Evolutionary conservation across 495 filamentous ascomycete genomes (phyloP).

Genomic region (Penicillium robsamsonii): DNA sequence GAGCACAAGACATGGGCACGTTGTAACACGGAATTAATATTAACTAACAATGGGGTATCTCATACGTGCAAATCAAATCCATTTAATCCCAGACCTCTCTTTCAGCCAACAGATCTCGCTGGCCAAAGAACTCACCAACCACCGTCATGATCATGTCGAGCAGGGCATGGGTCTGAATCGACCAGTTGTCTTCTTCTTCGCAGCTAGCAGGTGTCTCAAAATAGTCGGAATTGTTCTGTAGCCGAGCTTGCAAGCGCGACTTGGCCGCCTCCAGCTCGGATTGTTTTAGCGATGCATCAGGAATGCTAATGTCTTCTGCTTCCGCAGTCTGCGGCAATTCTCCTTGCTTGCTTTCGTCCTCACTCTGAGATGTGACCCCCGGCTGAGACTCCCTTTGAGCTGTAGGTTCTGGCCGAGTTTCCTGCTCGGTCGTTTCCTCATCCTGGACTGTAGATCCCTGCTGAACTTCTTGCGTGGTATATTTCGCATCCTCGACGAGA

Average conservation of each 20-base stretch:
- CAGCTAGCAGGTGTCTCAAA: conserved; percentile 1
- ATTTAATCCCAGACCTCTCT: conserved; percentile 50
- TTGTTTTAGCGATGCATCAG: conserved; percentile 23
- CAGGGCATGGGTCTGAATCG: conserved; percentile 45
- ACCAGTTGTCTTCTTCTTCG: conserved; percentile 16
- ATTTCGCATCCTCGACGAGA: conserved; percentile 18
- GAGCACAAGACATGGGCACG: conserved; percentile 1
- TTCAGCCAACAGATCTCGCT: conserved; percentile 78
- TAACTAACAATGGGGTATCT: conserved; percentile 23
- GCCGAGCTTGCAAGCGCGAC: conserved; percentile 51
- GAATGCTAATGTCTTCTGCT: conserved; percentile 22
- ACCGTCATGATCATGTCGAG: conserved; percentile 92
- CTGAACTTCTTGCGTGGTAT: conserved; percentile 20
- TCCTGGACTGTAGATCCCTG: conserved; percentile 19
- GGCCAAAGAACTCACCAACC: conserved; percentile 86
- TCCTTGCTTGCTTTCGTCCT: conserved; percentile 16
- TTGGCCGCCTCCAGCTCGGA: conserved; percentile 56
- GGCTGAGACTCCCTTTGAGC: conserved; percentile 16
- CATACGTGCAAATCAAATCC: conserved; percentile 1
- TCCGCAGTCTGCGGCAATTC: conserved; percentile 6
- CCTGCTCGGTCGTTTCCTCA: conserved; percentile 15
- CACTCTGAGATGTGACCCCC: conserved; percentile 18
- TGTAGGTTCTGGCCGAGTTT: neutral
- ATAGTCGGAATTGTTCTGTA: conserved; percentile 28
- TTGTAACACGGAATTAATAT: neutral